Conservation (phyloP, 1,284 basidiomycete species). For the Ceratobasidium papillatum region DNA sequence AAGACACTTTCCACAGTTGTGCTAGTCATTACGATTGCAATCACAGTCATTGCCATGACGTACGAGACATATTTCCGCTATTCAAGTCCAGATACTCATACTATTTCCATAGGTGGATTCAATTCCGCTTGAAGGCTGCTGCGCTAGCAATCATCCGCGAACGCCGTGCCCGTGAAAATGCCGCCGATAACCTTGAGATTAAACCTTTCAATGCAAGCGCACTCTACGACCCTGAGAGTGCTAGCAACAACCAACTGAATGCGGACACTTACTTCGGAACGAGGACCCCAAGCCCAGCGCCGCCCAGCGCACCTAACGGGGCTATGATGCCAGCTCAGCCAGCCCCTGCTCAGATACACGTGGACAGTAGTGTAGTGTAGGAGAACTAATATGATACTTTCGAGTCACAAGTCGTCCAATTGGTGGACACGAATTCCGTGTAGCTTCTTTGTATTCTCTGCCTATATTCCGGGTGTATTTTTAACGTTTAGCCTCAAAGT, state of each 20-base stretch:
- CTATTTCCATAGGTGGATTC: not conserved
- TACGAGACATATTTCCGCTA: not conserved
- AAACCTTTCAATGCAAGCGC: constrained; percentile 10
- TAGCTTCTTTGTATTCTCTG: not conserved
- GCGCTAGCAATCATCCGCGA: constrained; percentile 26
- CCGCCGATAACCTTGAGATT: not conserved
- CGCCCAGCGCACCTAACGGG: not conserved
- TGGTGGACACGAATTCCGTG: no score
- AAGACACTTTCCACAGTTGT: constrained; percentile 13
- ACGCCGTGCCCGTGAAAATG: constrained; percentile 22
- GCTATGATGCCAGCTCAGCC: not conserved
- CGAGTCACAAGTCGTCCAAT: no score
- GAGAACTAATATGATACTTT: not conserved
- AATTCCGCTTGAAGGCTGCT: not conserved
- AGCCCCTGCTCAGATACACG: constrained; percentile 16
- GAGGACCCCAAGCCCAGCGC: constrained; percentile 8
- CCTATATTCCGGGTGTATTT: not conserved
- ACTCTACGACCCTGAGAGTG: constrained; percentile 8
- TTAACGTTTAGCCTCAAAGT: no score
- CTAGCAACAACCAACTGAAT: not conserved
- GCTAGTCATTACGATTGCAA: constrained; percentile 9
- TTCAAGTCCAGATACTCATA: not conserved
- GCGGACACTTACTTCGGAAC: constrained; percentile 14
- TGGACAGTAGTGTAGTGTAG: not conserved
- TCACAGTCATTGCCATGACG: constrained; percentile 20